These are phyloP conservation scores for Diaporthe sp. DNA, from an alignment of 2,329 filamentous ascomycete genomes.

Conservation along the genomic window DNA sequence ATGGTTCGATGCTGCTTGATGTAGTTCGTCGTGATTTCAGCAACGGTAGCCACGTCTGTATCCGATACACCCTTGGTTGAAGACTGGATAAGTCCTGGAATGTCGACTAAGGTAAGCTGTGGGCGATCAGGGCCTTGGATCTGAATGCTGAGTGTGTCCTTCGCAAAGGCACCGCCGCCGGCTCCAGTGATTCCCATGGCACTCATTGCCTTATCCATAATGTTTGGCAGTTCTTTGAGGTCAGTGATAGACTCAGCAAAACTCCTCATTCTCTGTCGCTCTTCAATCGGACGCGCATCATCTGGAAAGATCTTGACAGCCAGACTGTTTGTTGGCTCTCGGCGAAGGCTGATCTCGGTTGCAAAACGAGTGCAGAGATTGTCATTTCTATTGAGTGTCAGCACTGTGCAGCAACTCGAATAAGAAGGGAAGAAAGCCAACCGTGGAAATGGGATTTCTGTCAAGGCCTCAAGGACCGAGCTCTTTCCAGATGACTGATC, in stretches of 20 bases:
- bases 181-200: slow-evolving; percentile 16
- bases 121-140: slow-evolving; percentile 30
- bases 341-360: slow-evolving; percentile 30
- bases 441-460: slow-evolving; percentile 26
- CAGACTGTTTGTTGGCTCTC: neutral
- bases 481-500: slow-evolving; percentile 36
- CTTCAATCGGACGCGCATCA: neutral
- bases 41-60: neutral
- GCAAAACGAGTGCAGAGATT: slow-evolving; percentile 35
- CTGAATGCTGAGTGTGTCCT: neutral
- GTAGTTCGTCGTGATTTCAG: neutral
- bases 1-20: slow-evolving; percentile 20
- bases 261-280: neutral
- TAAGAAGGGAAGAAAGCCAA: neutral
- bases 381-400: neutral
- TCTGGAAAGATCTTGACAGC: slow-evolving; percentile 8
- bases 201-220: slow-evolving; percentile 16
- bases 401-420: neutral
- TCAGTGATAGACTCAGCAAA: slow-evolving; percentile 9
- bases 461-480: slow-evolving; percentile 26
- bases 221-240: neutral
- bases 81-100: slow-evolving; percentile 30
- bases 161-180: neutral
- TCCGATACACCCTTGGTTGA: neutral
- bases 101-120: slow-evolving; percentile 27